Base-by-base conservation (phyloP, 129 eudicot species). In the Apium graveolens region DNA sequence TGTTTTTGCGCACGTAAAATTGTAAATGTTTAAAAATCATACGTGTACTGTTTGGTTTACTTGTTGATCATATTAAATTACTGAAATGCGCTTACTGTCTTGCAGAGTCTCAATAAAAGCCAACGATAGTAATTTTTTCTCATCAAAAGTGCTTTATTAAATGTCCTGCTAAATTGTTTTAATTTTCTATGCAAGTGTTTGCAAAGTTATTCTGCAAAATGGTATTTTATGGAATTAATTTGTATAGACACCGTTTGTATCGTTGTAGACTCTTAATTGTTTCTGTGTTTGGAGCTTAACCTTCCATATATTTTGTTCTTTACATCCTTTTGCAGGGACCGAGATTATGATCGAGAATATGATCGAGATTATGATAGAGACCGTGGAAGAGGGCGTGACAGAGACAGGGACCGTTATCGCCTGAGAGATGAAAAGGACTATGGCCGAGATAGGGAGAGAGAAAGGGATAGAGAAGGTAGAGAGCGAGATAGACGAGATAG, bases 401-500 rank as follows among this genome's bases (percentile, higher is more conserved):
- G 91, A 39, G 96, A 90, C 14, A 78, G 86, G 60, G 90, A 87
- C 26, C 81, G 88, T 6, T 74, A 86, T 80, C 86, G 91, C 27
- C 45, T 86, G 43, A 85, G 91, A 79, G 87, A 83, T 2, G 92
- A 90, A 16, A 87, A 87, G 76, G 96, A 90, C 27, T 81, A 87
- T 55, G 93, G 86, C 1, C 83, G 88, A 35, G 93, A 91, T 11
- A 83, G 92, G 55, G 92, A 86, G 5, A 32, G 83, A 44, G 62
- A 81, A 17, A 76, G 90, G 70, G 89, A 83, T 0, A 76, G 90
- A 60, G 89, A 88, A 55, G 91, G 86, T 49, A 84, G 97, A 80
- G 91, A 87, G 43, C 83, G 91, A 43, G 96, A 90, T 63, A 86
- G 93, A 63, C 86, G 93, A 45, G 92, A 91, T 21, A 83, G 94